phyloP scores from a whole-genome alignment of 1,284 basidiomycete species.

The Ustilago cynodontis region DNA sequence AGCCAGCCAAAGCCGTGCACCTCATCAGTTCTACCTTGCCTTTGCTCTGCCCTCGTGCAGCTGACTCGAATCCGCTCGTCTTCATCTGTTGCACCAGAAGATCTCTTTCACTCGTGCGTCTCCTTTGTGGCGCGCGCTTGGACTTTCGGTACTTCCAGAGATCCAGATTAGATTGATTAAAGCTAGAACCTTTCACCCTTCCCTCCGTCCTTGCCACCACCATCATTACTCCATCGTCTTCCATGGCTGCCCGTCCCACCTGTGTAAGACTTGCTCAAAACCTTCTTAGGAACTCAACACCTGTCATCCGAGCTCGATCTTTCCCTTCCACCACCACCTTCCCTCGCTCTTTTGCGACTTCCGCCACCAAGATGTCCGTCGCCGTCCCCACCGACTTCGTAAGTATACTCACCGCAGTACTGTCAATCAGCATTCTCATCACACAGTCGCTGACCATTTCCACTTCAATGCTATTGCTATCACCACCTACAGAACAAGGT shows the following conservation, averaged over 20 bases:
- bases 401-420: conserved; percentile 20
- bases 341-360: conserved; percentile 39
- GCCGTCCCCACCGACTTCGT: conserved; percentile 66
- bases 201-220: conserved; percentile 15
- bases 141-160: neutral
- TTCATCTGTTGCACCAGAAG: conserved; percentile 14
- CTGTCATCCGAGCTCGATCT: conserved; percentile 21
- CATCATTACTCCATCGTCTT: conserved; percentile 29
- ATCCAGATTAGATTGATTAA: conserved; percentile 1
- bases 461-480: neutral
- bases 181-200: neutral
- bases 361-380: conserved; percentile 61
- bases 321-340: conserved; percentile 22
- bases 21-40: neutral
- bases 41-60: conserved; percentile 3
- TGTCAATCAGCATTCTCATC: neutral
- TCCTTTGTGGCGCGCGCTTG: conserved; percentile 4
- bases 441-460: conserved; percentile 7
- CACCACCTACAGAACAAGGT: conserved; percentile 81
- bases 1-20: conserved; percentile 1
- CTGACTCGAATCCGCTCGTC: conserved; percentile 26
- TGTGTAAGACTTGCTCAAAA: conserved; percentile 49
- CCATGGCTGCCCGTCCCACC: conserved; percentile 54
- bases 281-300: conserved; percentile 35
- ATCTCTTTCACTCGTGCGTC: neutral